Conservation (phyloP, 352 stramenopile genomes). For the Thraustotheca clavata region DNA sequence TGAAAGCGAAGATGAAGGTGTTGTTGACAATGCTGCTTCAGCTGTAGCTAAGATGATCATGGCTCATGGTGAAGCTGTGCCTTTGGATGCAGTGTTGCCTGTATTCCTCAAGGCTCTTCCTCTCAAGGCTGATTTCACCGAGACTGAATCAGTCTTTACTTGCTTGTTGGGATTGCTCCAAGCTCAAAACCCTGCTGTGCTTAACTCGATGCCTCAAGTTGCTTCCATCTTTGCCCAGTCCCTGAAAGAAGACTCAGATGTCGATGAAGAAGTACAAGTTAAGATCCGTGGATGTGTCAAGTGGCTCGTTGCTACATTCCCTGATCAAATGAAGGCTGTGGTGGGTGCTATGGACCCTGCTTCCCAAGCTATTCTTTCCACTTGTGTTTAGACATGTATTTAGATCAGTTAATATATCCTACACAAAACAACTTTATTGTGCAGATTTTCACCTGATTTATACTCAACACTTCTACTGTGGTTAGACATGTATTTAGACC, state of each 20-base stretch:
- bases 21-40: conserved; percentile 90
- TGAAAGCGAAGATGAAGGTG: conserved; percentile 77
- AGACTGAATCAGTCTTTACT: conserved; percentile 93
- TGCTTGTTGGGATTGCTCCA: conserved; percentile 91
- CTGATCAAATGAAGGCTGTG: conserved; percentile 73
- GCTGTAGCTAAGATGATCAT: conserved; percentile 93
- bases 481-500: conserved; percentile 19
- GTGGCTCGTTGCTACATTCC: conserved; percentile 51
- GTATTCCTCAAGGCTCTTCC: conserved; percentile 90
- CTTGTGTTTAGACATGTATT: conserved; percentile 17
- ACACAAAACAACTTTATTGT: too few species aligned
- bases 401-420: conserved; percentile 12
- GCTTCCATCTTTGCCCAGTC: conserved; percentile 76
- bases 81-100: conserved; percentile 89
- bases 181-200: conserved; percentile 75
- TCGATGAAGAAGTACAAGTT: conserved; percentile 65
- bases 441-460: too few species aligned
- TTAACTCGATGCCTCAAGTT: conserved; percentile 62
- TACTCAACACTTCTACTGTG: too few species aligned
- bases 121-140: conserved; percentile 94
- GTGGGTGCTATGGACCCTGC: conserved; percentile 65
- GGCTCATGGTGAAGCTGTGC: conserved; percentile 58
- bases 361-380: conserved; percentile 45
- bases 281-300: conserved; percentile 63
- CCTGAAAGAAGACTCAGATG: conserved; percentile 44